Base-by-base conservation (phyloP, 2,329 filamentous ascomycete genomes). In the Claviceps fusiformis region DNA sequence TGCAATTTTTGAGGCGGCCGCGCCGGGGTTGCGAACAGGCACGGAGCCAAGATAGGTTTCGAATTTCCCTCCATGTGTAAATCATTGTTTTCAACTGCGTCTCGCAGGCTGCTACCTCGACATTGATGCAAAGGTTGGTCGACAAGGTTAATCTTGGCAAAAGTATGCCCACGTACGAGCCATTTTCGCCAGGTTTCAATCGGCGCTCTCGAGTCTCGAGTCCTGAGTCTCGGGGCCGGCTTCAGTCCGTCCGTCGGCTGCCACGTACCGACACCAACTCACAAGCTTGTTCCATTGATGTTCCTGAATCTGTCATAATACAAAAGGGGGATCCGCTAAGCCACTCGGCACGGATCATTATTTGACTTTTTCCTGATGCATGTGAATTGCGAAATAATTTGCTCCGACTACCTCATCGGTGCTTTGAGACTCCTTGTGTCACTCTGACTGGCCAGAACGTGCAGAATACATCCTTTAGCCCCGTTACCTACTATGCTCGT, bases 301-400 rank as follows among this genome's bases (percentile, higher is more conserved):
- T 54, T 46, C 49, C 47, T 17, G 39, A 29, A 41, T 45, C 45
- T 52, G 27, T 44, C 50, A 41, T 27, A 13, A 37, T 31, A 29
- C n/a, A 50, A 13, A 54, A n/a, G 27, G 44, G n/a, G 53, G 55
- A 53, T 56, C 48, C 53, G 41, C 51, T 15, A 55, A 47, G 37
- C 52, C 54, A 54, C 54, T 44, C 37, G 49, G 54, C 55, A 53
- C 49, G 27, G 46, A 31, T 54, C 47, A 33, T 35, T 33, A 24
- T 50, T 58, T 47, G 49, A 45, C 50, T 46, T 53, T 58, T 58
- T 45, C 49, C 52, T 57, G 49, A 57, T 51, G 24, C 55, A 53
- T 46, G 52, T 39, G 44, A 49, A 61, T 60, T 51, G 59, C 59
- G 59, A 59, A 61, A 60, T 61, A 33, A 48, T 48, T 44, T 1